Evolutionary conservation across 176 grass and related monocot species (phyloP).

Genomic region (Areca catechu): DNA sequence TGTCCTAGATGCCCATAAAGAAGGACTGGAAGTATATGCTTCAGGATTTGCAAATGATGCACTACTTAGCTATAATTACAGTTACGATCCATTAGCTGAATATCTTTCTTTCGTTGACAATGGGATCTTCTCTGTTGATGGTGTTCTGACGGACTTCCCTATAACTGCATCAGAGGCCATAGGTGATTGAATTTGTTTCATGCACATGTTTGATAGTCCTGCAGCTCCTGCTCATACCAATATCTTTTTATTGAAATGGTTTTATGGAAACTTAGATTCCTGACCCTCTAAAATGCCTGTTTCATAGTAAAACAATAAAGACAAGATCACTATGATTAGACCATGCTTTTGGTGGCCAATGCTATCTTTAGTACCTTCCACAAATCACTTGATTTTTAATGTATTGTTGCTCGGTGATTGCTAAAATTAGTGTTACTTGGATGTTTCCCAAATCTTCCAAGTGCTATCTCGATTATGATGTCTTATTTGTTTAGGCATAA

Average conservation of each 20-base stretch:
- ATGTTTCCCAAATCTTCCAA: too few relatives aligned
- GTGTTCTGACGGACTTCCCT: constrained; percentile 61
- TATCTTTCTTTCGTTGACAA: constrained; percentile 38
- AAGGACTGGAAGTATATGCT: constrained; percentile 68
- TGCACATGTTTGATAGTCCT: neutral
- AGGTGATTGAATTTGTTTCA: constrained; percentile 31
- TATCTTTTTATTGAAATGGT: neutral
- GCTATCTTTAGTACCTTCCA: too few relatives aligned
- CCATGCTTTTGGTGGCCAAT: too few relatives aligned
- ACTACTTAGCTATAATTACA: constrained; percentile 67
- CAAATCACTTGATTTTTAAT: too few relatives aligned
- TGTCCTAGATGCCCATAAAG: constrained; percentile 49
- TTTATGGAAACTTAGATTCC: neutral
- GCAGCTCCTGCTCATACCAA: constrained; percentile 6
- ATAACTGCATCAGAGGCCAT: constrained; percentile 67
- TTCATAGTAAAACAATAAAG: too few relatives aligned
- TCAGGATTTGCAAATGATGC: constrained; percentile 84
- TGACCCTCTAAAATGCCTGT: too few relatives aligned
- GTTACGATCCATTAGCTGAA: constrained; percentile 80
- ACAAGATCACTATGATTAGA: too few relatives aligned
- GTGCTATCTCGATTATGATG: too few relatives aligned
- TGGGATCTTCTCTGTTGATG: constrained; percentile 65
- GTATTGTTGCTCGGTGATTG: too few relatives aligned
- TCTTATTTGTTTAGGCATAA: too few relatives aligned
- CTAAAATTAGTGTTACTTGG: too few relatives aligned